Base-by-base conservation (phyloP, 192 early-diverging fungal genomes). In the Thamnidium elegans region DNA sequence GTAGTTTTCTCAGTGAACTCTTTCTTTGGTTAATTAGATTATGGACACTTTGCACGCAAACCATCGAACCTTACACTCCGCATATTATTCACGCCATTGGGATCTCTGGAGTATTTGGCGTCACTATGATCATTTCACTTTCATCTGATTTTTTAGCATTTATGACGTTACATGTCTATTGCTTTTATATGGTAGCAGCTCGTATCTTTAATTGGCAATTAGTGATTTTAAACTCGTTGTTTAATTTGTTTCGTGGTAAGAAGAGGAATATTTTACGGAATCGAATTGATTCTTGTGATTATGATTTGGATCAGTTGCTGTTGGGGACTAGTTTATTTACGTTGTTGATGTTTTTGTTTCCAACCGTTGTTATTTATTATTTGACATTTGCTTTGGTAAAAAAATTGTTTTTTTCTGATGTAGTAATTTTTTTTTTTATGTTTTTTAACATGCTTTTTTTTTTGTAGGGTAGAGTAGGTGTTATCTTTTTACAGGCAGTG, bases 131-230 rank as follows among this genome's bases (percentile, higher is more conserved):
- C 44, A 71, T 98, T 19, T 86, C 92, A 7, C 73, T 99, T 0
- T 70, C 91, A 13, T 90, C 90, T 0, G 97, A 99, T 63, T 76
- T 95, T 13, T 63, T 97, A 23, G 79, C 92, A 0, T 81, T 97
- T 34, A 77, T 87, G 44, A 97, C 97, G 0, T 53, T 97, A 14
- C 96, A 99, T 69, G 84, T 97, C 31, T 94, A 97, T 66, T 84
- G 94, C 75, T 98, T 98, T 76, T 98, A 99, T 62, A 87, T 90
- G 74, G 90, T 99, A 1, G 92, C 95, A 0, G 89, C 90, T 0
- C 87, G 89, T 20, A 92, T 99, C 19, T 97, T 96, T 69, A 85
- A 92, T 68, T 97, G 95, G 96, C 92, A 95, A 66, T 75, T 96
- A 39, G 80, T 82, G 0, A 89, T 87, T 6, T 80, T 99, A 0